Evolutionary conservation across 345 rosid species (phyloP).

Genomic region (Citrus sinensis): DVS_A1.0 CM039161.1:20550501-20551000

Average conservation of each 20-base stretch:
- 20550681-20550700: too few species aligned
- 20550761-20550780: too few species aligned
- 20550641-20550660: too few species aligned
- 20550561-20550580: not conserved
- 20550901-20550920: not conserved
- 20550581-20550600: too few species aligned
- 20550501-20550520: not conserved
- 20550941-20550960: not conserved
- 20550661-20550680: too few species aligned
- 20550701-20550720: too few species aligned
- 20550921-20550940: not conserved
- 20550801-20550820: not conserved
- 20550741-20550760: too few species aligned
- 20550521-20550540: not conserved
- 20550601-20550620: too few species aligned
- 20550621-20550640: too few species aligned
- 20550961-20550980: not conserved
- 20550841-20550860: not conserved
- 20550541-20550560: not conserved
- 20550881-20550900: conserved; percentile 14
- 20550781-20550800: too few species aligned
- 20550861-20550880: not conserved
- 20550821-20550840: not conserved
- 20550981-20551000: not conserved
- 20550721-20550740: too few species aligned